Evolutionary conservation across 2,329 filamentous ascomycete species (phyloP).

Genomic region (Aschersonia sp.): DNA sequence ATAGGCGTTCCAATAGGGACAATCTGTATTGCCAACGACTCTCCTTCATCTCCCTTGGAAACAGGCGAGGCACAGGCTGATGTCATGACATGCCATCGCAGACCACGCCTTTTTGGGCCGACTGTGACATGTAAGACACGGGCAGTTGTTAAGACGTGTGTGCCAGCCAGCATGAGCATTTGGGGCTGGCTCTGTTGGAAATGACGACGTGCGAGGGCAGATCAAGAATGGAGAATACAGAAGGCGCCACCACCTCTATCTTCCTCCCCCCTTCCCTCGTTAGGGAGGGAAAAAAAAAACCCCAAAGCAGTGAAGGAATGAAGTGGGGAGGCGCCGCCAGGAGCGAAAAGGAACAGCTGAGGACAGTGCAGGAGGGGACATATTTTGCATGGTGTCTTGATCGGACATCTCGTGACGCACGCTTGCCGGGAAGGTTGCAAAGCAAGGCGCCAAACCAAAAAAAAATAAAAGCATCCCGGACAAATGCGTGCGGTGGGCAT

Average conservation of each 20-base stretch:
- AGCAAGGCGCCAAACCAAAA: neutral
- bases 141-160: slow-evolving; percentile 1
- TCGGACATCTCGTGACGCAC: neutral
- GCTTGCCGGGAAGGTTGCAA: neutral
- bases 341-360: too few relatives aligned
- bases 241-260: too few relatives aligned
- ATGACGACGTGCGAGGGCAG: neutral
- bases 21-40: neutral
- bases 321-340: too few relatives aligned
- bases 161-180: neutral
- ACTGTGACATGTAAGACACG: slow-evolving; percentile 5
- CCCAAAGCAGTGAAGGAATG: too few relatives aligned
- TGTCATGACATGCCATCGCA: neutral
- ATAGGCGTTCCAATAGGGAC: neutral
- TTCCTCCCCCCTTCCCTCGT: too few relatives aligned
- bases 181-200: neutral
- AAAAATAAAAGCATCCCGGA: neutral
- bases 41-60: neutral
- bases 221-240: too few relatives aligned
- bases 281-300: too few relatives aligned
- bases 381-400: neutral
- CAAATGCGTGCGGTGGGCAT: too few relatives aligned
- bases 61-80: neutral
- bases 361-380: too few relatives aligned
- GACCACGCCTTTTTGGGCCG: neutral